Conservation (phyloP, 2,329 filamentous ascomycete species). For the Proliferodiscus dingleyae region DNA sequence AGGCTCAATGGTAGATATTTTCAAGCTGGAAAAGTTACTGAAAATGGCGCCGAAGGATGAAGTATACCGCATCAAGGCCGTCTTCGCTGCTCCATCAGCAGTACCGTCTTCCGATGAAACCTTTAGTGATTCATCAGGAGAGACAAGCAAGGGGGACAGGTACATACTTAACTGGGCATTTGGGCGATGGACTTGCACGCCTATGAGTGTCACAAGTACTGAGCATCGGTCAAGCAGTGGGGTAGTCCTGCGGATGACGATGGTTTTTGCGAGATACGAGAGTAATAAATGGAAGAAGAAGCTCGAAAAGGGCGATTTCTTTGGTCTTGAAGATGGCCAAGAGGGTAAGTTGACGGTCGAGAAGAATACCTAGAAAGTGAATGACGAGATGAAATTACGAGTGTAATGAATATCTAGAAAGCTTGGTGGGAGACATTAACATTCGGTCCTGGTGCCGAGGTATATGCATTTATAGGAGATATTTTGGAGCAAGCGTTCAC, state of each 20-base stretch:
- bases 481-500: too few relatives aligned
- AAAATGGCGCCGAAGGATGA: slow-evolving; percentile 81
- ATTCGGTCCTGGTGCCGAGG: too few relatives aligned
- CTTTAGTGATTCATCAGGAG: slow-evolving; percentile 29
- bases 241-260: slow-evolving; percentile 62
- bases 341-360: slow-evolving; percentile 48
- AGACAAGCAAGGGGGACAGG: slow-evolving; percentile 38
- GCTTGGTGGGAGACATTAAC: too few relatives aligned
- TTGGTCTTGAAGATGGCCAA: slow-evolving; percentile 44
- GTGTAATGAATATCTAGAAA: slow-evolving; percentile 2
- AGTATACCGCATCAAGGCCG: slow-evolving; percentile 88
- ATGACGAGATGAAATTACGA: neutral
- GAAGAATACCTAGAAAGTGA: slow-evolving; percentile 24
- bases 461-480: too few relatives aligned
- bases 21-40: slow-evolving; percentile 64
- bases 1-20: slow-evolving; percentile 45
- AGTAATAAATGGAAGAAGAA: slow-evolving; percentile 73
- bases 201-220: slow-evolving; percentile 39
- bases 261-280: slow-evolving; percentile 70
- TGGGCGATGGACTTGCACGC: slow-evolving; percentile 87
- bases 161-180: slow-evolving; percentile 99
- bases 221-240: slow-evolving; percentile 55
- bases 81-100: slow-evolving; percentile 44
- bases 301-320: slow-evolving; percentile 52
- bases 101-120: slow-evolving; percentile 49